Evolutionary conservation across 164 flowering plant genomes (phyloP).

Genomic region (Stephania yunnanensis): DNA sequence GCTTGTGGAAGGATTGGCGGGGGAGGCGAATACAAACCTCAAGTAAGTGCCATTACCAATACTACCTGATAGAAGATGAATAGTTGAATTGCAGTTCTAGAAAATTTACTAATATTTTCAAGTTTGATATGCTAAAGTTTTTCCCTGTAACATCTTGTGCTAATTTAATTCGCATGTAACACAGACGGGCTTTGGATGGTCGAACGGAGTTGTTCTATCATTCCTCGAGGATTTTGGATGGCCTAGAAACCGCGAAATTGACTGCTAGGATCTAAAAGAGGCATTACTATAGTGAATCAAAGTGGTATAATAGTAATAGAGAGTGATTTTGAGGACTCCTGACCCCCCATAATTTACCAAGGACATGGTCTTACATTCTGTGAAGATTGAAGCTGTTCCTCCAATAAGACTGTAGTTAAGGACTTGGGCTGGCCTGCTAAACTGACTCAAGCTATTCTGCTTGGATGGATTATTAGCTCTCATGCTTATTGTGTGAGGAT

Average conservation of each 20-base stretch:
- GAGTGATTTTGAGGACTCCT: background rate
- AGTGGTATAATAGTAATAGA: background rate
- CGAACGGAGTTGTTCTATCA: slow-evolving; percentile 85
- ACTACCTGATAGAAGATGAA: background rate
- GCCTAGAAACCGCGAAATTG: slow-evolving; percentile 49
- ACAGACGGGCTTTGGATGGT: slow-evolving; percentile 95
- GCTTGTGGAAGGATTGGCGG: slow-evolving; percentile 65
- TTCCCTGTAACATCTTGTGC: too few relatives aligned
- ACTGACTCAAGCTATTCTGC: background rate
- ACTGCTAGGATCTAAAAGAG: slow-evolving; percentile 20
- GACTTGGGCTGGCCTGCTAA: too few relatives aligned
- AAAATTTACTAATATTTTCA: too few relatives aligned
- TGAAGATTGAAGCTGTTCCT: too few relatives aligned
- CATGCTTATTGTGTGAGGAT: background rate
- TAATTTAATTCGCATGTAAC: too few relatives aligned
- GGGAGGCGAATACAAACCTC: slow-evolving; percentile 73
- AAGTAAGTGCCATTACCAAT: slow-evolving; percentile 32
- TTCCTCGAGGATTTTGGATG: slow-evolving; percentile 94
- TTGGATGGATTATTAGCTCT: background rate
- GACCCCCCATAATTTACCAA: too few relatives aligned
- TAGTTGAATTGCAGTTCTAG: background rate
- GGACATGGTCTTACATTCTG: too few relatives aligned
- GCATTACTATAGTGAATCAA: background rate
- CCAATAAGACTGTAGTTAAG: too few relatives aligned
- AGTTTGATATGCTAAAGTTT: too few relatives aligned